These are phyloP conservation scores for Aspergillus bridgeri DNA, from an alignment of 495 filamentous ascomycete genomes.

Conservation along the genomic window DNA sequence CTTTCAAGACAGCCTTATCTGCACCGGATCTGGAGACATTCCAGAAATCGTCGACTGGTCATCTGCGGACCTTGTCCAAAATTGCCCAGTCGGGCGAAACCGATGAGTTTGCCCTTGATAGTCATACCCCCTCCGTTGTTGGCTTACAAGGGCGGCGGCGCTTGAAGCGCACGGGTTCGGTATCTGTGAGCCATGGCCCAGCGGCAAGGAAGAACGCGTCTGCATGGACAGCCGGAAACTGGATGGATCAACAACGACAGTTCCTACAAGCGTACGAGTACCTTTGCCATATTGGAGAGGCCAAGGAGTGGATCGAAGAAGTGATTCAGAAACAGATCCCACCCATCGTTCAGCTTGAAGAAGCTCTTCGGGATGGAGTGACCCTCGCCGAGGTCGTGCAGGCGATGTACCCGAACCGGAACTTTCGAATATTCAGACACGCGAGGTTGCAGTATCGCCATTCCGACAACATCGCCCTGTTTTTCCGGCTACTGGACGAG, in stretches of 20 bases:
- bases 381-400: conserved; percentile 96
- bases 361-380: conserved; percentile 88
- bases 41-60: conserved; percentile 78
- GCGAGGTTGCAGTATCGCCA: conserved; percentile 88
- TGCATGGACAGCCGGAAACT: conserved; percentile 82
- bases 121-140: conserved; percentile 74
- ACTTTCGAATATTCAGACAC: conserved; percentile 78
- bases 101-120: conserved; percentile 75
- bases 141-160: conserved; percentile 80
- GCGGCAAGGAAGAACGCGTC: conserved; percentile 50
- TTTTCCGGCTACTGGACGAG: conserved; percentile 89
- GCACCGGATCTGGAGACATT: conserved; percentile 73
- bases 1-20: conserved; percentile 47
- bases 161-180: conserved; percentile 70
- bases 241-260: conserved; percentile 98
- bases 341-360: conserved; percentile 93
- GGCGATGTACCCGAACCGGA: conserved; percentile 71
- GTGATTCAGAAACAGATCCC: conserved; percentile 86
- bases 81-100: conserved; percentile 70
- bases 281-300: conserved; percentile 97
- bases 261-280: conserved; percentile 98
- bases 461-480: conserved; percentile 92
- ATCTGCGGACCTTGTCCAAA: conserved; percentile 84
- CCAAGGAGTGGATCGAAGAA: conserved; percentile 98
- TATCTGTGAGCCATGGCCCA: conserved; percentile 41